Evolutionary conservation across 1,139 yeast species (phyloP), one percentile per base, ranked within the genome.

Genomic region (Kluyveromyces sp.): DNA sequence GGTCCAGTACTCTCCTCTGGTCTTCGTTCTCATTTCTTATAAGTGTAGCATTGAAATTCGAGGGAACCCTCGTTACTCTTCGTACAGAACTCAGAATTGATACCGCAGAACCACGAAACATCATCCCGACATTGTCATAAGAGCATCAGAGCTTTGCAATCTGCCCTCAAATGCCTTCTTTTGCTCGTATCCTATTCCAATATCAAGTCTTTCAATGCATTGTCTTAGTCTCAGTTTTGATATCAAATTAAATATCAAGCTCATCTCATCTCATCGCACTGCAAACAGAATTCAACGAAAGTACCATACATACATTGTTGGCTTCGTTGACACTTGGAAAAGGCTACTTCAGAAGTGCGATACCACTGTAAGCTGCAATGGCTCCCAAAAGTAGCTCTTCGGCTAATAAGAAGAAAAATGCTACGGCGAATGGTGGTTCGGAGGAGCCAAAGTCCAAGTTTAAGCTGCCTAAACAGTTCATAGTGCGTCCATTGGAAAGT

Each of bases 401-500:
- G 0, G 62, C n/a, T 8, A 33, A 61, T 48, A 65, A 65, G 53
- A 59, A 58, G 42, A 40, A 48, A 8, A 19, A 55, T 0, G 33
- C 55, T 3, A 47, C 49, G 8, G 43, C 54, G 2, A 32, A 55
- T 13, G 39, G 52, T 3, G 49, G 56, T 3, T 36, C 49, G 16
- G 46, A 48, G 20, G 35, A 33, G 16, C 51, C 54, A 39, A 36
- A 49, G 18, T 38, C 61, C 50, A 76, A 74, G 42, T 49, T 63
- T 31, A 67, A 65, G 45, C 41, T 65, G 8, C 72, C 73, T 1
- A 52, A 61, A n/a, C 57, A 60, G 11, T 77, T 69, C 56, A 79
- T 84, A 15, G 74, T 78, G 2, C 68, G 94, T 46, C 92, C 94
- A 0, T 61, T 73, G 1, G 46, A 53, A 3, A 58, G 63, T 8